These are phyloP conservation scores for Phaeomoniella chlamydospora DNA, from an alignment of 2,329 filamentous ascomycete species.

Conservation along the genomic window DNA sequence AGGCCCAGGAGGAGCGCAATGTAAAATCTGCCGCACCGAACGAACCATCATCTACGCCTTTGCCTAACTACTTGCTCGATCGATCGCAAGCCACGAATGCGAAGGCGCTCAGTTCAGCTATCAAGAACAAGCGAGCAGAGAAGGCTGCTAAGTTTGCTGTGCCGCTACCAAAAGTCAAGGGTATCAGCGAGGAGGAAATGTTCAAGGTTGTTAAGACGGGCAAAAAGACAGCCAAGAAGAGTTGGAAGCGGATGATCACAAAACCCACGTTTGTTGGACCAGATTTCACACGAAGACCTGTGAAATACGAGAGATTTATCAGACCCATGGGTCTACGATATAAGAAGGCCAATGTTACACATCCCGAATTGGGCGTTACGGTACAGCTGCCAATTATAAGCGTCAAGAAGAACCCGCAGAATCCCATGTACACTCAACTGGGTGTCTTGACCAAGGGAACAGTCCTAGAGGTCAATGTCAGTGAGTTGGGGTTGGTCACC, in stretches of 20 bases:
- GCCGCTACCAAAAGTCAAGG: slow-evolving; percentile 83
- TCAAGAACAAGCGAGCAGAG: slow-evolving; percentile 90
- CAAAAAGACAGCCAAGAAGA: slow-evolving; percentile 84
- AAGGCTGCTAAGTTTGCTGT: slow-evolving; percentile 90
- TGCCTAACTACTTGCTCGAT: slow-evolving; percentile 90
- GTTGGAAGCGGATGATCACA: slow-evolving; percentile 51
- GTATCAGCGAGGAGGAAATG: slow-evolving; percentile 92
- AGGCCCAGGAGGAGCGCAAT: slow-evolving; percentile 88
- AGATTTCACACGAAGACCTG: slow-evolving; percentile 78
- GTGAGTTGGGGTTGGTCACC: slow-evolving; percentile 79
- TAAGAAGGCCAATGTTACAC: slow-evolving; percentile 62
- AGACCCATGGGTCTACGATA: slow-evolving; percentile 65
- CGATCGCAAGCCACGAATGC: slow-evolving; percentile 53
- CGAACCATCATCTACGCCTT: slow-evolving; percentile 64
- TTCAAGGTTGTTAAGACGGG: slow-evolving; percentile 94
- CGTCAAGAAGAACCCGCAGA: slow-evolving; percentile 77
- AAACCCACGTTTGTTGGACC: slow-evolving; percentile 82
- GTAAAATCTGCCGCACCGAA: slow-evolving; percentile 71
- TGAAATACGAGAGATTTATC: slow-evolving; percentile 19
- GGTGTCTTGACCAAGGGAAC: slow-evolving; percentile 80
- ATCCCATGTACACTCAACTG: slow-evolving; percentile 81
- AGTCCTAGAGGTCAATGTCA: slow-evolving; percentile 82
- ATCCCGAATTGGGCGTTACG: slow-evolving; percentile 72
- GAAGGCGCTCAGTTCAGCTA: slow-evolving; percentile 66
- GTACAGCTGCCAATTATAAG: slow-evolving; percentile 70